These are phyloP conservation scores for Stachybotrys chartarum DNA, from an alignment of 2,329 filamentous ascomycete species.

Conservation along the genomic window DNA sequence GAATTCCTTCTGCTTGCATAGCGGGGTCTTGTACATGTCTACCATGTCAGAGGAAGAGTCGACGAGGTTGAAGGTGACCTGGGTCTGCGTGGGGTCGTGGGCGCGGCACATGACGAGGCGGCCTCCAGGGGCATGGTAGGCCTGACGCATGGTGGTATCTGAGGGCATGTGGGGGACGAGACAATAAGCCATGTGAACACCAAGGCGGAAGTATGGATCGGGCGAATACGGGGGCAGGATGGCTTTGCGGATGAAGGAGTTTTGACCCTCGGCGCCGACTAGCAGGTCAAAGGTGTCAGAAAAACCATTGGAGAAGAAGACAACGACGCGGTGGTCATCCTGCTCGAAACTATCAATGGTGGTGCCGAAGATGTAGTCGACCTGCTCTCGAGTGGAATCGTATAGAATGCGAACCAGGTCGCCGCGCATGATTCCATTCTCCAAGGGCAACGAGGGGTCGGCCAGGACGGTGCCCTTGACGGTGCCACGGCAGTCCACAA, in stretches of 20 bases:
- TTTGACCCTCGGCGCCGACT: slow-evolving; percentile 46
- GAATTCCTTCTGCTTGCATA: slow-evolving; percentile 26
- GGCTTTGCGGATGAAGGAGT: slow-evolving; percentile 35
- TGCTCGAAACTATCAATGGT: slow-evolving; percentile 18
- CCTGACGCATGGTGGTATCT: slow-evolving; percentile 16
- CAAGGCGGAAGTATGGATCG: slow-evolving; percentile 11
- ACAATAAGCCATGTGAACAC: slow-evolving; percentile 17
- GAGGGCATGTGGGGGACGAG: slow-evolving; percentile 9
- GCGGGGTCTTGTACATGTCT: slow-evolving; percentile 11
- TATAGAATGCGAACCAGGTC: slow-evolving; percentile 40
- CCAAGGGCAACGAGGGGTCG: slow-evolving; percentile 35
- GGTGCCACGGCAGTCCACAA: slow-evolving; percentile 34
- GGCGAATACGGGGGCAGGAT: slow-evolving; percentile 11
- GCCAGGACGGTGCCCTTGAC: slow-evolving; percentile 3
- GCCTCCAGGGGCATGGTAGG: slow-evolving; percentile 18
- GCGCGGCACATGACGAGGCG: slow-evolving; percentile 25
- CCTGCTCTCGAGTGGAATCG: slow-evolving; percentile 10
- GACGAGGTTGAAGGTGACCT: slow-evolving; percentile 19
- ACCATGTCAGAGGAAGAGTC: slow-evolving; percentile 3
- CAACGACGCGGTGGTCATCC: slow-evolving; percentile 6
- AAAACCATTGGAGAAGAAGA: slow-evolving; percentile 32
- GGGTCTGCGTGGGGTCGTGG: slow-evolving; percentile 14
- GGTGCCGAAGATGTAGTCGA: slow-evolving; percentile 18
- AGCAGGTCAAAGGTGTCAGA: slow-evolving; percentile 36
- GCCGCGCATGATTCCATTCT: slow-evolving; percentile 49